Evolutionary conservation across 805 yeast species (phyloP).

Genomic region (Hanseniaspora lindneri): DNA sequence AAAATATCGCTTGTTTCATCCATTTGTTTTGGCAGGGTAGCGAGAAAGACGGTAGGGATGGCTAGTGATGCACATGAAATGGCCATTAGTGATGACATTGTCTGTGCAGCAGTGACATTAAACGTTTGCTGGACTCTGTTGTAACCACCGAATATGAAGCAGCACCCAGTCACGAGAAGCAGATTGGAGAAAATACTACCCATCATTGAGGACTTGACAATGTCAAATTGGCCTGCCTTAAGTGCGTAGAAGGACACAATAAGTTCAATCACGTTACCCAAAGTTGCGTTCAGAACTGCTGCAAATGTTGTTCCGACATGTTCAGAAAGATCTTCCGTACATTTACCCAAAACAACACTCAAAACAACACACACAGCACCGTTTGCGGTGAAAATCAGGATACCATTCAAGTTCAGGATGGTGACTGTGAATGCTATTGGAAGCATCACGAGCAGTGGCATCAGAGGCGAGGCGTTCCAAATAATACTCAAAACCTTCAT

Average conservation of each 20-base stretch:
- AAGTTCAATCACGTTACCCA: slow-evolving; percentile 95
- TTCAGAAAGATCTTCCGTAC: slow-evolving; percentile 84
- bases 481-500: slow-evolving; percentile 24
- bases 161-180: slow-evolving; percentile 84
- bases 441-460: slow-evolving; percentile 66
- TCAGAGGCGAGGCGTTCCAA: slow-evolving; percentile 55
- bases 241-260: slow-evolving; percentile 89
- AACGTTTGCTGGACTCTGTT: slow-evolving; percentile 75
- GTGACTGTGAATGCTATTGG: slow-evolving; percentile 70
- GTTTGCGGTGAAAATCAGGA: slow-evolving; percentile 76
- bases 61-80: slow-evolving; percentile 78
- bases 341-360: slow-evolving; percentile 79
- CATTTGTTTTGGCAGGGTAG: slow-evolving; percentile 46
- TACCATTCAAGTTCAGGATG: slow-evolving; percentile 45
- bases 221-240: slow-evolving; percentile 71
- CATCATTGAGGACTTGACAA: slow-evolving; percentile 94
- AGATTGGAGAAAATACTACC: slow-evolving; percentile 86
- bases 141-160: slow-evolving; percentile 86
- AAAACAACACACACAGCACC: slow-evolving; percentile 54
- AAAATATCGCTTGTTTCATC: slow-evolving; percentile 40
- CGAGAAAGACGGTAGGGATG: slow-evolving; percentile 93
- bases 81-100: slow-evolving; percentile 90
- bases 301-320: slow-evolving; percentile 87
- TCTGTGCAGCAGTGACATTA: slow-evolving; percentile 94
- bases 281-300: slow-evolving; percentile 88